Base-by-base conservation (phyloP, 371 early-diverging fungal species). In the Batrachochytrium dendrobatidis region DNA sequence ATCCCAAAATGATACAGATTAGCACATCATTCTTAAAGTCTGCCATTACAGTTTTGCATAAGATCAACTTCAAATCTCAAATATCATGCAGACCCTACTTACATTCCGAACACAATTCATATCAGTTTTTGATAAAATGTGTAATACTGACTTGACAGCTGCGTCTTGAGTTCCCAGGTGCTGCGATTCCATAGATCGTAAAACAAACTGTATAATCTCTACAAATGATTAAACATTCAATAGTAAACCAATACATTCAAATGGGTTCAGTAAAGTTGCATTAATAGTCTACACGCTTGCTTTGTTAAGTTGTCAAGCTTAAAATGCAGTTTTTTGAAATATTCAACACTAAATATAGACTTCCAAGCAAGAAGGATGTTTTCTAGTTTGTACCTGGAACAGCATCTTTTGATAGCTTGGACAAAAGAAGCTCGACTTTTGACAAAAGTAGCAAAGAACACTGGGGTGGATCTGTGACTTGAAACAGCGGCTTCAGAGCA, bases 391-490 rank as follows among this genome's bases (percentile, higher is more conserved):
- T 39, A 39, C 39, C 39, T 39, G 39, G 20, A 17, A 15, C 39
- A 17, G 20, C 39, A 39, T 39, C 15, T 39, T 15, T 39, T 17
- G 15, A 39, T 20, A 39, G 20, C 39, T 20, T 39, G 17, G 39
- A 15, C 15, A 22, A 18, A 6, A 51, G 51, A 6, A 51, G n/a
- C 3, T 51, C 51, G 3, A 24, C 32, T 3, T 24, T 4, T 5
- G 51, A 51, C 10, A 51, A 22, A 8, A 51, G 51, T 3, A 51
- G 51, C 51, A 8, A 22, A 12, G 51, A 28, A 29, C 8, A 51
- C n/a, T 51, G 51, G n/a, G 51, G 51, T 24, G 51, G 51, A 51
- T 51, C 51, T 32, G 32, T 3, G 10, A 51, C 30, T 4, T 8
- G 51, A 3, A 51, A 5, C 28, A 51, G 28, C 28, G 51, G 51